Conservation (phyloP, 345 rosid species). For the Pugionium dolabratum region DNA sequence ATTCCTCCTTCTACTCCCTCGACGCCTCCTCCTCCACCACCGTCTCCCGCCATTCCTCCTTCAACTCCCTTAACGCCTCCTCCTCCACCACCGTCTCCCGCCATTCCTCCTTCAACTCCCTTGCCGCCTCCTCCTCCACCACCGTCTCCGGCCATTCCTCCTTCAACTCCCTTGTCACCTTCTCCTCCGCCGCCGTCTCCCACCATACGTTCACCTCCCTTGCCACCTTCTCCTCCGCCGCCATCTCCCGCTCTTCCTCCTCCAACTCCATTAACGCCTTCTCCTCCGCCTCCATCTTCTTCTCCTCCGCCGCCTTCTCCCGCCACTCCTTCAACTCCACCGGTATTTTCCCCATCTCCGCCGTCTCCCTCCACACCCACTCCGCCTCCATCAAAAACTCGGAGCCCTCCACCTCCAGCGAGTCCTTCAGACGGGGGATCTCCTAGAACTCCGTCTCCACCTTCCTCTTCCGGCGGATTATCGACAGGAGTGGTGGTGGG, state of each 20-base stretch:
- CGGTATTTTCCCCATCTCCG: slow-evolving; percentile 25
- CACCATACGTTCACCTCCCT: background rate
- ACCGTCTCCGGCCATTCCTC: slow-evolving; percentile 33
- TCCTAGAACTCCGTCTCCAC: slow-evolving; percentile 29
- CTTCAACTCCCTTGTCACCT: background rate
- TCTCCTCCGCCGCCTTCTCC: slow-evolving; percentile 37
- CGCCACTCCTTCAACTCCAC: slow-evolving; percentile 25
- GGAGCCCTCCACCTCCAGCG: slow-evolving; percentile 37
- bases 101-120: background rate
- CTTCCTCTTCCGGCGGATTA: slow-evolving; percentile 30
- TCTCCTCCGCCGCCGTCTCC: background rate
- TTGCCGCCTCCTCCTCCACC: slow-evolving; percentile 13
- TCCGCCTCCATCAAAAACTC: slow-evolving; percentile 32
- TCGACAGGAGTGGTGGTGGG: slow-evolving; percentile 61
- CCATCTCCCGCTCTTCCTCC: background rate
- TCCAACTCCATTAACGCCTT: slow-evolving; percentile 1
- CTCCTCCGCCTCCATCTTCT: too few relatives aligned
- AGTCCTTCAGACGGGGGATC: too few relatives aligned
- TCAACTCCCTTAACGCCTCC: background rate
- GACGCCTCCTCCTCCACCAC: too few relatives aligned
- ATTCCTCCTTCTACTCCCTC: too few relatives aligned
- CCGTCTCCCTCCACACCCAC: too few relatives aligned
- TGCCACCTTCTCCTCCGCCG: background rate
- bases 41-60: too few relatives aligned
- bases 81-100: background rate